phyloP scores from a whole-genome alignment of 495 filamentous ascomycete species.

The Lindgomyces ingoldianus region DNA sequence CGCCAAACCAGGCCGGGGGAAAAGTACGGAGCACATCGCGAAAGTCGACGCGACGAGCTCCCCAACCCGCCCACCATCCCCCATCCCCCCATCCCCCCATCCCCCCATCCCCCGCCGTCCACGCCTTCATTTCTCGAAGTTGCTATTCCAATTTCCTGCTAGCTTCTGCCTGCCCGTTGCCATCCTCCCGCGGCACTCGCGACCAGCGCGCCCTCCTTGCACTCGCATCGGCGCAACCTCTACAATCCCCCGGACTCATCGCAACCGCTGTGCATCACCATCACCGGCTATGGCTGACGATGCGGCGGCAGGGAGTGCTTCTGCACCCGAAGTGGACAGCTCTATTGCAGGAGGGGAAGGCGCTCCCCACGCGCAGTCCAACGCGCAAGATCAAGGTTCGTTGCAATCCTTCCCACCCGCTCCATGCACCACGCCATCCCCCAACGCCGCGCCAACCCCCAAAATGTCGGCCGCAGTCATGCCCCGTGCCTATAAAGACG shows the following conservation, averaged over 20 bases:
- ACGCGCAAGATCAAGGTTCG: conserved; percentile 29
- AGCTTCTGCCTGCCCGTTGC: not conserved
- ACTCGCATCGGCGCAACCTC: conserved; percentile 2
- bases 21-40: conserved; percentile 16
- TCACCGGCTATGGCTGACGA: conserved; percentile 26
- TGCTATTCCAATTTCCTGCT: conserved; percentile 7
- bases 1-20: not conserved
- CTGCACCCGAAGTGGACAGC: conserved; percentile 17
- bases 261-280: conserved; percentile 5
- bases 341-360: conserved; percentile 25
- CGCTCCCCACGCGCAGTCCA: conserved; percentile 6
- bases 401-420: conserved; percentile 1
- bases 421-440: not conserved
- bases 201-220: conserved; percentile 23
- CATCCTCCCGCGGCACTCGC: not conserved
- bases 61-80: conserved; percentile 6
- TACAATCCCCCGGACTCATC: conserved; percentile 16
- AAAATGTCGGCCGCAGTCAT: not conserved
- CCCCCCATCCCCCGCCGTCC: conserved; percentile 7
- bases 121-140: not conserved
- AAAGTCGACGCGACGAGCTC: conserved; percentile 17
- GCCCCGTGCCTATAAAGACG: not conserved
- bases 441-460: not conserved
- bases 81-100: not conserved
- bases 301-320: conserved; percentile 8